Evolutionary conservation across 1,284 basidiomycete species (phyloP).

Genomic region (Testicularia cyperi): DNA sequence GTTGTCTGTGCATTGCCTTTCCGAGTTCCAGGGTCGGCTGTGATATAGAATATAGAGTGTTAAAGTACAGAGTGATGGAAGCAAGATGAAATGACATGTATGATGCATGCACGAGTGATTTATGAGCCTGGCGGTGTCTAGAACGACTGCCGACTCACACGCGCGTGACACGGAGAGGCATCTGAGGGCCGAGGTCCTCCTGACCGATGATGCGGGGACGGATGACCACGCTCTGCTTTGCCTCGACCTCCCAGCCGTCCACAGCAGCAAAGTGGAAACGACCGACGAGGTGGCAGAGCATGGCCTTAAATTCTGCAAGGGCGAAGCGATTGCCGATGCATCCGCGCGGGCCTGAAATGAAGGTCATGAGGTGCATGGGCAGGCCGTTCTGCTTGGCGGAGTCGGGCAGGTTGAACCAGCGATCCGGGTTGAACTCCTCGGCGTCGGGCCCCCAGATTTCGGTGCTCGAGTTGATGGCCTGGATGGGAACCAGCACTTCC

Average conservation of each 20-base stretch:
- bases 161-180: slow-evolving; percentile 35
- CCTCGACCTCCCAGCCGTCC: slow-evolving; percentile 40
- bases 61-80: no score
- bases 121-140: no score
- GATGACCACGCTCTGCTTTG: slow-evolving; percentile 38
- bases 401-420: slow-evolving; percentile 45
- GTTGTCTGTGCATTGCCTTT: no score
- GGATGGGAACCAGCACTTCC: slow-evolving; percentile 45
- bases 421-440: slow-evolving; percentile 38
- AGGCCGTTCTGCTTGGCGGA: slow-evolving; percentile 18
- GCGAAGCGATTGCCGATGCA: slow-evolving; percentile 55
- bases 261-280: slow-evolving; percentile 38
- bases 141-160: no score
- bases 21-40: no score
- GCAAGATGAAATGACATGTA: no score
- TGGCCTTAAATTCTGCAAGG: slow-evolving; percentile 52
- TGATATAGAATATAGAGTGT: no score
- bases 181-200: slow-evolving; percentile 43
- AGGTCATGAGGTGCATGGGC: slow-evolving; percentile 42
- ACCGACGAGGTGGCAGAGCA: slow-evolving; percentile 39
- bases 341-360: slow-evolving; percentile 48
- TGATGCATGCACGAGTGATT: no score
- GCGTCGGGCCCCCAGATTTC: slow-evolving; percentile 50
- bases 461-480: slow-evolving; percentile 28
- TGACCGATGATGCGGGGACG: slow-evolving; percentile 31